These are phyloP conservation scores for Geum urbanum DNA, from an alignment of 306 rosid genomes.

Conservation along the genomic window DNA sequence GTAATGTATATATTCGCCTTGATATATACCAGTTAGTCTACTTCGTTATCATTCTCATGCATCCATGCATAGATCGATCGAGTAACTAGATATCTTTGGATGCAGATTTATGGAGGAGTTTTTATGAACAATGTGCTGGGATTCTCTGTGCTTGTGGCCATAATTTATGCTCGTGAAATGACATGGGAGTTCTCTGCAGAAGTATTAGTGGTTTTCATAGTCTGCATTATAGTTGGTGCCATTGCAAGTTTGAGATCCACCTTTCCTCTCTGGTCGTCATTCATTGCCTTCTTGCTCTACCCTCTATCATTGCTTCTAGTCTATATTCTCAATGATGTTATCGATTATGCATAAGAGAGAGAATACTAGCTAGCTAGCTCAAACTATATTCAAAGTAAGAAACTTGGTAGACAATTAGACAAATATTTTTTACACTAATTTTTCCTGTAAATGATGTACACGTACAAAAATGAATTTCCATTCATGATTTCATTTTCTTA, in stretches of 20 bases:
- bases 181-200: slow-evolving; percentile 63
- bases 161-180: slow-evolving; percentile 45
- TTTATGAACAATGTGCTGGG: slow-evolving; percentile 66
- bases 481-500: no score
- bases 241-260: slow-evolving; percentile 32
- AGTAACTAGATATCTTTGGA: background rate
- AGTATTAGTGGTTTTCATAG: slow-evolving; percentile 50
- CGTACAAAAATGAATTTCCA: no score
- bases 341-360: slow-evolving; percentile 22
- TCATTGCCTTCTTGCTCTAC: slow-evolving; percentile 41
- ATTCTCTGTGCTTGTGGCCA: slow-evolving; percentile 46
- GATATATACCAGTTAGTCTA: background rate
- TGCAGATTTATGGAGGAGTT: slow-evolving; percentile 71
- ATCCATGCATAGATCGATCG: background rate
- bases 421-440: no score
- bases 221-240: slow-evolving; percentile 45
- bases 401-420: no score
- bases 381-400: no score
- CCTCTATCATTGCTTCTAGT: slow-evolving; percentile 44
- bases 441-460: no score
- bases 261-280: slow-evolving; percentile 55
- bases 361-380: no score
- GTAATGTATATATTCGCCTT: slow-evolving; percentile 9
- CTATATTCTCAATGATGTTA: slow-evolving; percentile 37
- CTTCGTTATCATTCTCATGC: background rate